Evolutionary conservation across 805 yeast genomes (phyloP).

Genomic region (Starmerella cellae): DNA sequence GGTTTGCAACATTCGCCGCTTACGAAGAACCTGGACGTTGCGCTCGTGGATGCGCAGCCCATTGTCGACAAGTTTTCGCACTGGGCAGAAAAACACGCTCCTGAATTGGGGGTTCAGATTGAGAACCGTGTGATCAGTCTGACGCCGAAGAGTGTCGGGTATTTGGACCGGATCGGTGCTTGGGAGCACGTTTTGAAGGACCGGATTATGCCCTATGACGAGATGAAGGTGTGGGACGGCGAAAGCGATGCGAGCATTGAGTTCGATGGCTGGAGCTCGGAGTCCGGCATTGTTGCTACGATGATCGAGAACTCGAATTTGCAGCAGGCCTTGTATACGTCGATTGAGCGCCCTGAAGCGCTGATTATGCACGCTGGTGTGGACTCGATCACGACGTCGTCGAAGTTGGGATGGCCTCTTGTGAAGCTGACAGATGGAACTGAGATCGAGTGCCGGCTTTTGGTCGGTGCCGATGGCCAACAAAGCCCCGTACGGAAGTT

Average conservation of each 20-base stretch:
- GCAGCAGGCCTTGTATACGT: constrained; percentile 46
- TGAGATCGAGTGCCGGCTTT: constrained; percentile 49
- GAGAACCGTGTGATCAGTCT: constrained; percentile 76
- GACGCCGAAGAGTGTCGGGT: constrained; percentile 66
- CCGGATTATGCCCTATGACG: constrained; percentile 68
- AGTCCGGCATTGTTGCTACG: constrained; percentile 39
- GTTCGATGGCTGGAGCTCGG: constrained; percentile 44
- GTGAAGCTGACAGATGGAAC: constrained; percentile 57
- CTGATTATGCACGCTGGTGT: constrained; percentile 34
- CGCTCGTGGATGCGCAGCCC: constrained; percentile 61
- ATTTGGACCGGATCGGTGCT: constrained; percentile 55
- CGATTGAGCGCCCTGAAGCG: constrained; percentile 1
- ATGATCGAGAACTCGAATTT: constrained; percentile 84
- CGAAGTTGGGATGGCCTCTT: constrained; percentile 47
- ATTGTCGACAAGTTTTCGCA: constrained; percentile 36
- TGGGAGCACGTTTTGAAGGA: constrained; percentile 58
- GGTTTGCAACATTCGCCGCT: constrained; percentile 56
- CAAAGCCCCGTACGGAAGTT: constrained; percentile 81
- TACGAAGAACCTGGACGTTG: constrained; percentile 46
- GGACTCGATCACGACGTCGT: constrained; percentile 14
- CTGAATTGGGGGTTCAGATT: constrained; percentile 33
- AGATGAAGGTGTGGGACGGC: constrained; percentile 79
- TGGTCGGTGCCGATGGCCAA: constrained; percentile 92
- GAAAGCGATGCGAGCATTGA: constrained; percentile 54
- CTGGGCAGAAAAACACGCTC: constrained; percentile 30